A percentile compares a stretch with the other conserved stretches of the same genome.
Evolutionary conservation across 495 filamentous ascomycete genomes (phyloP).

Genomic region (Talaromyces stipitatus): DNA sequence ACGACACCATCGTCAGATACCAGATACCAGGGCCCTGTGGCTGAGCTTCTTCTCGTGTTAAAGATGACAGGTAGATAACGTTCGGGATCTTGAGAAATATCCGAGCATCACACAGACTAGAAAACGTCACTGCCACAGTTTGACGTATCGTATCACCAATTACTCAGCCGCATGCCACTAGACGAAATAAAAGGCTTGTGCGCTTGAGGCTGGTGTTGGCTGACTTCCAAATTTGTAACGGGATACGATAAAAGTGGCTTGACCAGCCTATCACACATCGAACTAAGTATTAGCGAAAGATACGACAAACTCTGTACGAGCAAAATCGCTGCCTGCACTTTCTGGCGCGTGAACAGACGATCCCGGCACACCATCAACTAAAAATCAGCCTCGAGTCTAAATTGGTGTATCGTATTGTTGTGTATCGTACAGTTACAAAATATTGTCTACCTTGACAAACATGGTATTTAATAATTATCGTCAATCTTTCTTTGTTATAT

Average conservation of each 20-base stretch:
- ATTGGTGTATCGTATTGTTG: not conserved
- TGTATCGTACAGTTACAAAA: not conserved
- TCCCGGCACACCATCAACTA: not conserved
- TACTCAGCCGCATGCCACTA: slow-evolving; percentile 1
- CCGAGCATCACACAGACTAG: not conserved
- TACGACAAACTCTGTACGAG: not conserved
- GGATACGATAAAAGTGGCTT: no score
- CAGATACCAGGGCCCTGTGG: not conserved
- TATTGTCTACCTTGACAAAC: not conserved
- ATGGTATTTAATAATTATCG: not conserved
- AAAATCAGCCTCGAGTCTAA: not conserved
- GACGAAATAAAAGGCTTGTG: not conserved
- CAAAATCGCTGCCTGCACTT: not conserved
- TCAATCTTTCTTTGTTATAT: not conserved
- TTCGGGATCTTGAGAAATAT: not conserved
- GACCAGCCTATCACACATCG: not conserved
- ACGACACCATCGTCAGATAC: not conserved
- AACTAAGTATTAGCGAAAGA: not conserved
- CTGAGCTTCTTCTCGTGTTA: not conserved
- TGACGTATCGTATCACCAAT: not conserved
- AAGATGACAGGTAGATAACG: not conserved
- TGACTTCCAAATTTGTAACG: not conserved
- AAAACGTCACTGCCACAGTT: not conserved
- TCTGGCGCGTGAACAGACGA: not conserved
- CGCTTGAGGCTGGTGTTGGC: not conserved